phyloP scores from a whole-genome alignment of 1,284 basidiomycete species.

The Phenoliferia sp. region DNA sequence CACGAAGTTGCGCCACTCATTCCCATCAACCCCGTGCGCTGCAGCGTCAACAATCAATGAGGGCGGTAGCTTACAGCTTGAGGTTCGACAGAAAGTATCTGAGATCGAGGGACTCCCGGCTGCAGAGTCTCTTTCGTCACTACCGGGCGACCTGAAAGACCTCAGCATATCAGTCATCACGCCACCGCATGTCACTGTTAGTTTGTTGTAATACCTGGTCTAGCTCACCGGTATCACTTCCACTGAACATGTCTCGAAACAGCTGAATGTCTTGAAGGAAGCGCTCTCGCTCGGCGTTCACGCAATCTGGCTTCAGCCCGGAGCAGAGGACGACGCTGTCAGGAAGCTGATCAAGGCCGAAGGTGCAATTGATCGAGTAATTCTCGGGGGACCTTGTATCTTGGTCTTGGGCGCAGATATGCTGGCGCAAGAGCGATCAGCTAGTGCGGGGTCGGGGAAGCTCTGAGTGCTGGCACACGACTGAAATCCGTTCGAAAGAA shows the following conservation, averaged over 20 bases:
- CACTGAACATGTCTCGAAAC: background rate
- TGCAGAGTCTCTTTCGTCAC: background rate
- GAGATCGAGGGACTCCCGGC: background rate
- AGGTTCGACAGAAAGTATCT: background rate
- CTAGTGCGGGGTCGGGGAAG: background rate
- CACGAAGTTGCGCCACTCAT: background rate
- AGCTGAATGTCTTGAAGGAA: background rate
- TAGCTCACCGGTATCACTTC: background rate
- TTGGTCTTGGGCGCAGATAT: background rate
- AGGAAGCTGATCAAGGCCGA: background rate
- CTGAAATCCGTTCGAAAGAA: too few relatives aligned
- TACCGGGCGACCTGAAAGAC: background rate
- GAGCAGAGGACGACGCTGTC: background rate
- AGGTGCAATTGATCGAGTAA: background rate
- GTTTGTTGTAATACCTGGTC: too few relatives aligned
- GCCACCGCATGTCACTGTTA: background rate
- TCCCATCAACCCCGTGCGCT: background rate
- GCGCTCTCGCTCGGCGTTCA: background rate
- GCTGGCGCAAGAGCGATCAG: background rate
- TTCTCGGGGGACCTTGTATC: conserved; percentile 1
- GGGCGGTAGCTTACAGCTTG: background rate
- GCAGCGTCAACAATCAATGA: background rate
- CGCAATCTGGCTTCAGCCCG: conserved; percentile 3
- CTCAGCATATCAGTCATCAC: background rate
- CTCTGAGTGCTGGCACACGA: background rate